phyloP scores from a whole-genome alignment of 2,329 filamentous ascomycete species.

The Hirsutella rhossiliensis region DNA sequence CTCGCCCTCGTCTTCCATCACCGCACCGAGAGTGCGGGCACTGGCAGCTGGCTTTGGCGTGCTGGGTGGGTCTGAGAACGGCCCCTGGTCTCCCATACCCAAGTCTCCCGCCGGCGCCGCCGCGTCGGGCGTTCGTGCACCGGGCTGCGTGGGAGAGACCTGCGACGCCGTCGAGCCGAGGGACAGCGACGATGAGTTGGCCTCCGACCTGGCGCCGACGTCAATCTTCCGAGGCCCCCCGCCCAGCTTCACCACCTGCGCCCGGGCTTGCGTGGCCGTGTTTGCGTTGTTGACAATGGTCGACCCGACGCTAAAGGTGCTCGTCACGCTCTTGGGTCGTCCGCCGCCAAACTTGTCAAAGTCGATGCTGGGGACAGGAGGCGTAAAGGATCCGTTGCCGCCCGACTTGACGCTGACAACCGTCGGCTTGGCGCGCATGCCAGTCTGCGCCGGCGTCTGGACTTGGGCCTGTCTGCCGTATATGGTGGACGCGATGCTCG shows the following conservation, averaged over 20 bases:
- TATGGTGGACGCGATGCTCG: conserved; percentile 82
- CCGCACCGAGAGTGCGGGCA: conserved; percentile 37
- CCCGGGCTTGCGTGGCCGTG: conserved; percentile 43
- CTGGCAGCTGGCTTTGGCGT: conserved; percentile 18
- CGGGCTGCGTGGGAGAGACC: conserved; percentile 4
- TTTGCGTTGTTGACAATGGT: conserved; percentile 56
- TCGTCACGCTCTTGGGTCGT: conserved; percentile 40
- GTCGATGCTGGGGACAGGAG: conserved; percentile 64
- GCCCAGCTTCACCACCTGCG: conserved; percentile 48
- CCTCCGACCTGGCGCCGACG: conserved; percentile 24
- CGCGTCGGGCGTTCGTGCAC: neutral
- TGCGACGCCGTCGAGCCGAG: conserved; percentile 4
- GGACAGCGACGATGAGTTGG: conserved; percentile 13
- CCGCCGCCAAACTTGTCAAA: conserved; percentile 41
- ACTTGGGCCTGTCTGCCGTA: conserved; percentile 87
- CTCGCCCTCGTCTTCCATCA: conserved; percentile 39
- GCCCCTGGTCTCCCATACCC: conserved; percentile 38
- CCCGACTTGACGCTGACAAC: conserved; percentile 84
- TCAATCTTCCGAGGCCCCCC: conserved; percentile 35
- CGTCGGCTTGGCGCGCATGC: conserved; percentile 77
- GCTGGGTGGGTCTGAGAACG: conserved; percentile 44
- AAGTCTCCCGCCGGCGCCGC: conserved; percentile 30
- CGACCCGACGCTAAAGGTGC: conserved; percentile 55
- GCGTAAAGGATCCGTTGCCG: conserved; percentile 41
- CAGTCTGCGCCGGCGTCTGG: conserved; percentile 70